Percentiles rank a stretch among this genome's conserved stretches.
phyloP scores from a whole-genome alignment of 2,329 filamentous ascomycete genomes.

The Epichloe sp. region DNA sequence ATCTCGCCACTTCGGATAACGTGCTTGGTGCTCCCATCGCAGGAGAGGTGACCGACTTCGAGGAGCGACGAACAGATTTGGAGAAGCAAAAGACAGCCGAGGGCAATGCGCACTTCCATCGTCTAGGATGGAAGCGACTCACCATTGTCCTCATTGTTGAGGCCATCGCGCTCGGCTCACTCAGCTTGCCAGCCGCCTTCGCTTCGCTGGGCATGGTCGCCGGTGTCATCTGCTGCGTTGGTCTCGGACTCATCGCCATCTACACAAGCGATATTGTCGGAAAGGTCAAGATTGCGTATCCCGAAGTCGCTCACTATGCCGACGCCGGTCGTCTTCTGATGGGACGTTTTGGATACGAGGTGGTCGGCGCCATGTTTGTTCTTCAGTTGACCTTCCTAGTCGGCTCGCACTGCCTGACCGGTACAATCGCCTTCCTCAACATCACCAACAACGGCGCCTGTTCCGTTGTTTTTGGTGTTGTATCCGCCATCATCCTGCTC shows the following conservation, averaged over 20 bases:
- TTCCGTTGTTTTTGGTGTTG: constrained; percentile 31
- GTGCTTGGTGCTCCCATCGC: constrained; percentile 15
- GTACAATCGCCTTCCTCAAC: constrained; percentile 54
- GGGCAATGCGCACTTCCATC: constrained; percentile 36
- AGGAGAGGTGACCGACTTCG: constrained; percentile 26
- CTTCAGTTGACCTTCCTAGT: constrained; percentile 57
- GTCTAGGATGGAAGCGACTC: constrained; percentile 43
- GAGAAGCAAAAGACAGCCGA: constrained; percentile 33
- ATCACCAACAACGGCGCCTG: constrained; percentile 42
- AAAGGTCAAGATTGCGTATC: constrained; percentile 35
- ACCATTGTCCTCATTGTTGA: constrained; percentile 43
- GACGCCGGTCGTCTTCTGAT: constrained; percentile 52
- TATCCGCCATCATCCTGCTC: constrained; percentile 33
- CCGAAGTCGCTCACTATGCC: constrained; percentile 51
- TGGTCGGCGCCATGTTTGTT: constrained; percentile 47
- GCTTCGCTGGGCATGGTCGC: constrained; percentile 40
- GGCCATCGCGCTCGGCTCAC: constrained; percentile 40
- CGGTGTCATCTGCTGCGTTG: constrained; percentile 29
- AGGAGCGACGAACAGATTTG: constrained; percentile 23
- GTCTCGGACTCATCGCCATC: constrained; percentile 32
- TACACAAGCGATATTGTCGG: constrained; percentile 35
- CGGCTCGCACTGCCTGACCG: constrained; percentile 59
- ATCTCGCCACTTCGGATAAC: constrained; percentile 10
- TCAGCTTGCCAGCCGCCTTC: constrained; percentile 38
- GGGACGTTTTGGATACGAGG: constrained; percentile 46